These are phyloP conservation scores for Ceratorhiza oryzae-sativae DNA, from an alignment of 1,284 basidiomycete genomes.

Conservation along the genomic window DNA sequence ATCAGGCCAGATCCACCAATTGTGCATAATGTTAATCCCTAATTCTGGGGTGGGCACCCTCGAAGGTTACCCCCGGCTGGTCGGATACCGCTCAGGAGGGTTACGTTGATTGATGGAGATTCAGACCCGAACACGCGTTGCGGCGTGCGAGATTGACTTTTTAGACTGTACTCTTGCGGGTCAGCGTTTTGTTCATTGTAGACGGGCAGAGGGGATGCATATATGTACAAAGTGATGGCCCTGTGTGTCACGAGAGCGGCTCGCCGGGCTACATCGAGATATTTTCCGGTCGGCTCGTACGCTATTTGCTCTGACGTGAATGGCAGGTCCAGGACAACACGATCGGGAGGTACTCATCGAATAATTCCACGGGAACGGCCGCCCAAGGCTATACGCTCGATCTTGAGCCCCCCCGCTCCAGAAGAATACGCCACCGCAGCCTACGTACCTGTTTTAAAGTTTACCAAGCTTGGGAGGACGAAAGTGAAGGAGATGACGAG, in stretches of 20 bases:
- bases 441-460: background rate
- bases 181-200: background rate
- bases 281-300: background rate
- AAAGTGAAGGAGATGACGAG: no score
- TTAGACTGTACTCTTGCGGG: background rate
- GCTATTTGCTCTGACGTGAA: background rate
- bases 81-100: background rate
- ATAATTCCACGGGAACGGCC: no score
- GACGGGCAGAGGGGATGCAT: background rate
- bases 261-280: background rate
- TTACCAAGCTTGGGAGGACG: no score
- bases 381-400: no score
- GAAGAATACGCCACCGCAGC: background rate
- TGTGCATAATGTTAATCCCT: background rate
- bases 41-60: slow-evolving; percentile 21
- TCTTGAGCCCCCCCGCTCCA: background rate
- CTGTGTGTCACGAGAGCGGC: background rate
- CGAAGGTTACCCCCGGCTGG: slow-evolving; percentile 7
- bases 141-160: background rate
- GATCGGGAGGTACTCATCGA: background rate
- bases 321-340: background rate
- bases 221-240: background rate
- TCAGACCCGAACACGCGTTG: slow-evolving; percentile 4
- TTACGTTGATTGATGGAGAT: background rate
- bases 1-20: background rate